These are phyloP conservation scores for Dryas integrifolia DNA, from an alignment of 331 rosid species.

Conservation along the genomic window DNA sequence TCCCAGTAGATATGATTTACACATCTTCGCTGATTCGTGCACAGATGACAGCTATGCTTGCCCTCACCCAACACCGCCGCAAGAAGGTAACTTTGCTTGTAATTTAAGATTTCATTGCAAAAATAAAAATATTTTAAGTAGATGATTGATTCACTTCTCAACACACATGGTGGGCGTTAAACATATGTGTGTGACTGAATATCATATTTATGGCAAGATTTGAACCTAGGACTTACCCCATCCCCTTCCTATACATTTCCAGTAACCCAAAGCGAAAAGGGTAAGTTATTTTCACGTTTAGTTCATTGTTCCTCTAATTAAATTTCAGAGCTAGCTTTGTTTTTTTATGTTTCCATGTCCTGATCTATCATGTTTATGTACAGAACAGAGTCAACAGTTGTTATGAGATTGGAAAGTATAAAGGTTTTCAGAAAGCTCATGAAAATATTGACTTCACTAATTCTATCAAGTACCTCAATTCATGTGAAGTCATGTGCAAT, in stretches of 20 bases:
- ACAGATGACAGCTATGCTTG: constrained; percentile 36
- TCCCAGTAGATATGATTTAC: constrained; percentile 30
- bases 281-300: too few species aligned
- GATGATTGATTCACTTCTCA: not conserved
- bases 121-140: not conserved
- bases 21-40: constrained; percentile 36
- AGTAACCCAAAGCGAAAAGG: not conserved
- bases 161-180: not conserved
- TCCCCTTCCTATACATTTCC: not conserved
- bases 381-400: not conserved
- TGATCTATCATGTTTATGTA: not conserved
- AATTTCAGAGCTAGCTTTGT: not conserved
- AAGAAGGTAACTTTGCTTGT: constrained; percentile 24
- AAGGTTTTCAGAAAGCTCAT: not conserved
- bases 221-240: not conserved
- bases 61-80: constrained; percentile 30
- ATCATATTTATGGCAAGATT: constrained; percentile 1
- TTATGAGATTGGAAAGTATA: not conserved
- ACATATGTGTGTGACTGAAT: not conserved
- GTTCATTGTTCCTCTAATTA: not conserved
- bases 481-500: not conserved
- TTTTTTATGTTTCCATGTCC: not conserved
- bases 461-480: not conserved
- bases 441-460: not conserved
- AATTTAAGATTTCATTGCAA: not conserved